Percentiles rank a stretch among this genome's conserved stretches.
Conservation (phyloP, 495 filamentous ascomycete species). For the Hyaloscypha hepaticicola region DNA sequence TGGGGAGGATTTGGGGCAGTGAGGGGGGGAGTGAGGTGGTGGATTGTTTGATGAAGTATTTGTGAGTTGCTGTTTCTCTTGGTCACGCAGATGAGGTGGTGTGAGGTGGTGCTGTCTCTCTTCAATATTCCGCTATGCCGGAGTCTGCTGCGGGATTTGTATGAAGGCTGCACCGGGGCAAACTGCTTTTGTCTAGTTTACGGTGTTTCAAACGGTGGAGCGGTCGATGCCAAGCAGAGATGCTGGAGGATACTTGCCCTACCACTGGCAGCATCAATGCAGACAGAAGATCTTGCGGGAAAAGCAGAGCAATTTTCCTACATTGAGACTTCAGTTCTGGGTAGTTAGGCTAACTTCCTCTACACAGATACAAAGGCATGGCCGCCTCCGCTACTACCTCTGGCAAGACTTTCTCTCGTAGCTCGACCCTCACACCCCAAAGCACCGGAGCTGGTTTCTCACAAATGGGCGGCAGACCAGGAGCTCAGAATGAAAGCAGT, state of each 20-base stretch:
- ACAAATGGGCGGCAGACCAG: conserved; percentile 69
- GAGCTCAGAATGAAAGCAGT: conserved; percentile 66
- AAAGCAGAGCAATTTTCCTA: too few relatives aligned
- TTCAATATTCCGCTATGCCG: too few relatives aligned
- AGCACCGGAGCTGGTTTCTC: conserved; percentile 72
- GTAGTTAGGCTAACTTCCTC: not conserved
- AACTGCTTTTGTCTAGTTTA: too few relatives aligned
- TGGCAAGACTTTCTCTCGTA: conserved; percentile 21
- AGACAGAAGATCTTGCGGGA: too few relatives aligned
- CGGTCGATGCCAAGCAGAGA: too few relatives aligned
- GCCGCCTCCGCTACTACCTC: conserved; percentile 43
- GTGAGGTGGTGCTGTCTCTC: too few relatives aligned
- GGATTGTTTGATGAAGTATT: conserved; percentile 76
- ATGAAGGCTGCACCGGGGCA: too few relatives aligned
- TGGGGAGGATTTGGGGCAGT: conserved; percentile 69
- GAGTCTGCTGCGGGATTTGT: too few relatives aligned
- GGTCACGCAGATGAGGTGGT: too few relatives aligned
- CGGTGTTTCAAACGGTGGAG: too few relatives aligned
- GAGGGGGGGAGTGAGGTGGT: conserved; percentile 70
- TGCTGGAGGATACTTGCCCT: not conserved
- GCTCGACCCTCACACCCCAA: conserved; percentile 57
- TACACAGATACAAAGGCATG: conserved; percentile 80
- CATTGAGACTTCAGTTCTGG: too few relatives aligned
- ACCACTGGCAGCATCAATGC: not conserved
- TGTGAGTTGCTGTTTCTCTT: conserved; percentile 45